phyloP scores from a whole-genome alignment of 2,329 filamentous ascomycete genomes.

The Bipolaris cookei region DNA sequence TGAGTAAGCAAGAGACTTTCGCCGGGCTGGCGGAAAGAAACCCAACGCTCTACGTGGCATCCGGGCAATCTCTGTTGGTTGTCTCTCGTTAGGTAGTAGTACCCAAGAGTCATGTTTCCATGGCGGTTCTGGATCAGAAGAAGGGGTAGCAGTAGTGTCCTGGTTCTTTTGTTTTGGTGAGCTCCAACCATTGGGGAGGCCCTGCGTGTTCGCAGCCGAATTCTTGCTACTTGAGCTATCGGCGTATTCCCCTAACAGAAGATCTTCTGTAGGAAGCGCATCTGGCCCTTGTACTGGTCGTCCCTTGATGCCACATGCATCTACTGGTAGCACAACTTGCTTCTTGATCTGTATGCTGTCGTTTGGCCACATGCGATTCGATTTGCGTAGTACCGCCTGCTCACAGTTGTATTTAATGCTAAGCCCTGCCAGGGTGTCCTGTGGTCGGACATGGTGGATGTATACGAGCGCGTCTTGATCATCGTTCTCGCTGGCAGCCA shows the following conservation, averaged over 20 bases:
- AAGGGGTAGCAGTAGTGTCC: constrained; percentile 40
- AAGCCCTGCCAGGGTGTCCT: constrained; percentile 89
- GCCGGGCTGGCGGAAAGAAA: constrained; percentile 88
- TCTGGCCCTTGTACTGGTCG: constrained; percentile 56
- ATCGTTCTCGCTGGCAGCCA: constrained; percentile 63
- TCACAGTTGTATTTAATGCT: constrained; percentile 89
- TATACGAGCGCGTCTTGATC: constrained; percentile 83
- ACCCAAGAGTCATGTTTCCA: constrained; percentile 95
- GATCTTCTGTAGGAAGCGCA: constrained; percentile 49
- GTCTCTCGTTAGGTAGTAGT: constrained; percentile 71
- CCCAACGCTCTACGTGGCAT: constrained; percentile 81
- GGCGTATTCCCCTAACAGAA: constrained; percentile 41
- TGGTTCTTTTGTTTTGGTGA: constrained; percentile 45
- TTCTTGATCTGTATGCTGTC: constrained; percentile 87
- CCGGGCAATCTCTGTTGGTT: constrained; percentile 83
- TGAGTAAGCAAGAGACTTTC: constrained; percentile 79
- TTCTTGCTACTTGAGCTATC: constrained; percentile 26
- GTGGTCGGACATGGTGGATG: constrained; percentile 80
- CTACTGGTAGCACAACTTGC: constrained; percentile 82
- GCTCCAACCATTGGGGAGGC: constrained; percentile 47
- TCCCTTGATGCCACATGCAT: constrained; percentile 85
- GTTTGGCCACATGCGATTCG: constrained; percentile 93
- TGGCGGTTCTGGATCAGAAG: constrained; percentile 59
- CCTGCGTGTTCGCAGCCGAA: constrained; percentile 26
- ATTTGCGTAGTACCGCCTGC: constrained; percentile 79